Percentiles rank a stretch among this genome's conserved stretches.
Conservation (phyloP, 2,329 filamentous ascomycete genomes). For the Xenoacremonium recifei region DNA sequence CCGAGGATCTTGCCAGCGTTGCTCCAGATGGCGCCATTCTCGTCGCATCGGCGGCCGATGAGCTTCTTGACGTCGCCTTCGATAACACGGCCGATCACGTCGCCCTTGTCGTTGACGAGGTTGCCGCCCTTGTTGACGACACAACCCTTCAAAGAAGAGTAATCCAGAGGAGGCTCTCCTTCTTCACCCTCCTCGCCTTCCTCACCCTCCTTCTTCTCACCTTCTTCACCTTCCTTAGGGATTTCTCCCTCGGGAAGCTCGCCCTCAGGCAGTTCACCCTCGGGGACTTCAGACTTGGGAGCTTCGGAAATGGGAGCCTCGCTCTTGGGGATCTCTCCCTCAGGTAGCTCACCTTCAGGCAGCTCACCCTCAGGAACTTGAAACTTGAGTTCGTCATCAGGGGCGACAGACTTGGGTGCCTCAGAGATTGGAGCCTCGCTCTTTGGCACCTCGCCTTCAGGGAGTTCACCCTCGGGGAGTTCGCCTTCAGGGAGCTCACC, state of each 20-base stretch:
- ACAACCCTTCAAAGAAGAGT: constrained; percentile 49
- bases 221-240: constrained; percentile 2
- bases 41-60: constrained; percentile 62
- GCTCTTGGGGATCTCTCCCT: constrained; percentile 35
- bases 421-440: constrained; percentile 32
- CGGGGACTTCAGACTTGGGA: constrained; percentile 31
- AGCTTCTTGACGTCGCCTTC: constrained; percentile 64
- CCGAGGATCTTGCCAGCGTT: constrained; percentile 68
- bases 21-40: constrained; percentile 69
- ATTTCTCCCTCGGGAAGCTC: constrained; percentile 34
- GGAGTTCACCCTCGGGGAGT: constrained; percentile 12
- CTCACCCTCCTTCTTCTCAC: constrained; percentile 31
- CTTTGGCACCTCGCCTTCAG: constrained; percentile 11
- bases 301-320: constrained; percentile 36
- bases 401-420: constrained; percentile 23
- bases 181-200: constrained; percentile 43
- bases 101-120: constrained; percentile 51
- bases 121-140: constrained; percentile 61
- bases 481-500: constrained; percentile 13
- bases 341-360: constrained; percentile 12
- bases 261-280: constrained; percentile 32
- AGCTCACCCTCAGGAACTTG: background rate
- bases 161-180: constrained; percentile 36
- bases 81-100: constrained; percentile 59
- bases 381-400: constrained; percentile 34